Percentiles rank a stretch among this genome's conserved stretches.
Conservation (phyloP, 257 asterid species). For the Paulownia fortunei region DNA sequence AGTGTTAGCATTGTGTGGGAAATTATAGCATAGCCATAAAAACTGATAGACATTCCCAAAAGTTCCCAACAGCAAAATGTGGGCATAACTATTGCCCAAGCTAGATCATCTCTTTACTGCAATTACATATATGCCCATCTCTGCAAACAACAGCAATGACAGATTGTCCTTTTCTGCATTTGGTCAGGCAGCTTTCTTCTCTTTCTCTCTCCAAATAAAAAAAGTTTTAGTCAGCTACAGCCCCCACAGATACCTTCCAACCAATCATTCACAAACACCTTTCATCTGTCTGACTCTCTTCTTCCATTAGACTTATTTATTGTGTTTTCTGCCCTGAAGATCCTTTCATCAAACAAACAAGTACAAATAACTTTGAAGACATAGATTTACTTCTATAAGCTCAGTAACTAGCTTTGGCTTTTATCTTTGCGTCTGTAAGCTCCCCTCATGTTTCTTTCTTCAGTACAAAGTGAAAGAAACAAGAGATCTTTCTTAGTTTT, state of each 20-base stretch:
- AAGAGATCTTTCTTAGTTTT: background rate
- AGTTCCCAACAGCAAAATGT: constrained; percentile 21
- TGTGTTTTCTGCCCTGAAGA: constrained; percentile 28
- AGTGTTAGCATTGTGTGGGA: background rate
- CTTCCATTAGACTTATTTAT: constrained; percentile 13
- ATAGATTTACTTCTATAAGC: constrained; percentile 21
- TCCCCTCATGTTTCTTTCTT: background rate
- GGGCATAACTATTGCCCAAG: background rate
- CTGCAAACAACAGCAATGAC: constrained; percentile 42
- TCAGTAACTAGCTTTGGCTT: constrained; percentile 4
- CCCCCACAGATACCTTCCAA: constrained; percentile 56
- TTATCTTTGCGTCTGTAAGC: background rate
- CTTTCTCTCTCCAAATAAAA: constrained; percentile 27
- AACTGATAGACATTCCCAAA: constrained; percentile 11
- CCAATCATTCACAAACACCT: constrained; percentile 63
- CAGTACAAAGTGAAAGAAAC: background rate
- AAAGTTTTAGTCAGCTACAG: constrained; percentile 42
- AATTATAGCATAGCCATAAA: background rate
- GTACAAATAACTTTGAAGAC: constrained; percentile 12
- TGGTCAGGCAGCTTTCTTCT: constrained; percentile 44
- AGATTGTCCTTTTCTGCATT: constrained; percentile 56
- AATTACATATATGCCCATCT: constrained; percentile 35
- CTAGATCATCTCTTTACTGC: background rate
- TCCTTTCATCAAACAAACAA: constrained; percentile 19
- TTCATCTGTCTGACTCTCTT: constrained; percentile 26